phyloP scores from a whole-genome alignment of 2,329 filamentous ascomycete genomes.

The Ophiostoma piceae region DNA sequence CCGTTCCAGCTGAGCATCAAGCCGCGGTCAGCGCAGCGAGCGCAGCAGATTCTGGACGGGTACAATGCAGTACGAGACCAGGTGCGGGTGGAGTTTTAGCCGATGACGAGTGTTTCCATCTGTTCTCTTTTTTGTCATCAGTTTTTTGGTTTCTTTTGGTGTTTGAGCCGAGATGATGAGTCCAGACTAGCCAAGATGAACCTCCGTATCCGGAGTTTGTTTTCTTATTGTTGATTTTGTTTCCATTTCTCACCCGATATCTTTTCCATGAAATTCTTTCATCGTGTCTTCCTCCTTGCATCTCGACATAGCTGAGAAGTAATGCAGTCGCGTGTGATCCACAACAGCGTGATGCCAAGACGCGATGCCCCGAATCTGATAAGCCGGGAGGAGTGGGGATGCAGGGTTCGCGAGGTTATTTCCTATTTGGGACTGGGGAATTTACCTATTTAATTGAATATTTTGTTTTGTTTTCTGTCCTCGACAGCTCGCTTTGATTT shows the following conservation, averaged over 20 bases:
- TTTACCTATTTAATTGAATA: neutral
- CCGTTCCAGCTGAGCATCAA: conserved; percentile 44
- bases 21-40: conserved; percentile 39
- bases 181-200: neutral
- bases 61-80: conserved; percentile 35
- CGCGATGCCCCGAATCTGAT: neutral
- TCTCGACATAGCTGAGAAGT: neutral
- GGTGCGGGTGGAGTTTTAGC: conserved; percentile 30
- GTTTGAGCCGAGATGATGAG: neutral
- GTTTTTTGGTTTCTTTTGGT: neutral
- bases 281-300: neutral
- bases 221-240: neutral
- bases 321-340: neutral
- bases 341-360: neutral
- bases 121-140: neutral
- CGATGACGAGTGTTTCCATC: neutral
- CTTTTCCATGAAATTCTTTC: neutral
- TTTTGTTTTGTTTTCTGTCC: neutral
- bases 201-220: neutral
- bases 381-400: neutral
- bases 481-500: neutral
- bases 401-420: neutral
- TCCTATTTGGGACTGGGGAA: neutral
- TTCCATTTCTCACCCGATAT: neutral
- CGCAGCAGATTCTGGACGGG: conserved; percentile 36